Evolutionary conservation across 2,329 filamentous ascomycete genomes (phyloP), one percentile per base, ranked within the genome.

Genomic region (Graphium sp.): DNA sequence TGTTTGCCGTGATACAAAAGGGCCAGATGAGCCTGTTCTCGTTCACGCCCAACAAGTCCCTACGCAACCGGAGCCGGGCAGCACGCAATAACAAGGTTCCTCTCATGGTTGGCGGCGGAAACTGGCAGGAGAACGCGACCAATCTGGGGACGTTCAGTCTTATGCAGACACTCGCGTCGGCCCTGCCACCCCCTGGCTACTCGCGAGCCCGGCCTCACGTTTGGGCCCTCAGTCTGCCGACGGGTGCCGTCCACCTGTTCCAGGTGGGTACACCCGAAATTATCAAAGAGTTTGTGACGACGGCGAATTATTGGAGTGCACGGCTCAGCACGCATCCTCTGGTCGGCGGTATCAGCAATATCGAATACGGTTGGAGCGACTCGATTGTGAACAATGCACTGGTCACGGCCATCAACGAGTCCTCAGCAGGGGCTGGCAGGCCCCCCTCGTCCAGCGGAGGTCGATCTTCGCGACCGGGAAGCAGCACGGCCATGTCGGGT

Each of bases 51-150:
- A 74, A 73, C 37, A 89, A 89, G 48, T 81, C 79, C 1, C 58
- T 74, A 40, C 66, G 74, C 19, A 32, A 19, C 24, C 72, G 69
- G 36, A 58, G 50, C 7, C 59, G 64, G 29, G 51, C 54, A 21
- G 56, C 58, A 14, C 53, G 60, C 33, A 60, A 58, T 35, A 60
- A 59, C 32, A 64, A 66, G 7, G 73, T 22, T 8, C 37, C 70
- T 9, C 69, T 74, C 17, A 66, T 79, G 6, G 89, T 95, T 3
- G 89, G 89, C 38, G 89, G 89, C 35, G 89, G 89, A 15, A 95
- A 98, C 49, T 98, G 89, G 89, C 87, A 87, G 49, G 85, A 94
- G 40, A 95, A 92, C 45, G 89, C 89, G 5, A 84, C 92, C 37
- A 82, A 75, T 37, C 62, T 94, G 7, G 85, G 82, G 41, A 78